Base-by-base conservation (phyloP, 306 rosid genomes). In the Cucurbita argyrosperma region DNA sequence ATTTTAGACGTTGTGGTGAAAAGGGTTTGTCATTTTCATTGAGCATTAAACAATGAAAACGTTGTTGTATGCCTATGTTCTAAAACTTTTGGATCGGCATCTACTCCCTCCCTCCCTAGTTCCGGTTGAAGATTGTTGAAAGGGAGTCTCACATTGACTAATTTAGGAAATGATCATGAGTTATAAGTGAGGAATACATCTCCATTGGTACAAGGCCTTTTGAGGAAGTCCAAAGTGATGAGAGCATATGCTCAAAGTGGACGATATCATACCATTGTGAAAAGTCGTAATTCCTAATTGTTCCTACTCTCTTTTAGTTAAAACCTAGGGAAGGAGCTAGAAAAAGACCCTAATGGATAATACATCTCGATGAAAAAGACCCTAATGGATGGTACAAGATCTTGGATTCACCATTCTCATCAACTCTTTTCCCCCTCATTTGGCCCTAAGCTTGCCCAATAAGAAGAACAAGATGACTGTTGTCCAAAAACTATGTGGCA, bases 21-120 rank as follows among this genome's bases (percentile, higher is more conserved):
- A 65, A 65, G 72, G 53, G 72, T 43, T 42, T 43, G 72, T 65
- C 72, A 65, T 65, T 65, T 19, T 65, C 72, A 43, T 21, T 43
- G 30, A 10, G 16, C 35, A 19, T 0, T 19, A 19, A 19, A 19
- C 19, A 21, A 21, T 21, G 35, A 21, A 21, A 38, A n/a, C n/a
- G n/a, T n/a, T 37, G 13, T 15, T 62, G 47, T 62, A 4, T 6
- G 13, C 23, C 26, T 16, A 62, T 38, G 68, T 10, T 35, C 47
- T 62, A 37, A 38, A 37, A 6, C 67, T 39, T 61, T 7, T 7
- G 26, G 69, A 14, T 37, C 26, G 15, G 47, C 13, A 62, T 62
- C 65, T 59, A 57, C 63, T 8, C 21, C 38, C 12, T 8, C 13
- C 15, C 26, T 61, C 35, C 35, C 35, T 30, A 30, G 35, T 30